Percentiles rank a stretch among this genome's conserved stretches.
Conservation (phyloP, 1,139 yeast species). For the Lodderomyces elongisporus region DNA sequence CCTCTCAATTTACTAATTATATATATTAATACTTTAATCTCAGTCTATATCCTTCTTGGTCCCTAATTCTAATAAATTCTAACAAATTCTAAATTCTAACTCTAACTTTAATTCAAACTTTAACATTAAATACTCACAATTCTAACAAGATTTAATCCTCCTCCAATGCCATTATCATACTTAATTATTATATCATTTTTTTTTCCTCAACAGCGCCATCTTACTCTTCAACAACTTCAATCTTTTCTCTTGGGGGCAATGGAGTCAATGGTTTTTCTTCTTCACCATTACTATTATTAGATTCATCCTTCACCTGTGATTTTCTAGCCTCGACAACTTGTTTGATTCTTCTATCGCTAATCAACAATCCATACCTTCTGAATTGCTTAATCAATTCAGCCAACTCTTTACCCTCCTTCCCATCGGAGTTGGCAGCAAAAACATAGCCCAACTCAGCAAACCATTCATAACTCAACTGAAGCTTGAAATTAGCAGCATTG, state of each 20-base stretch:
- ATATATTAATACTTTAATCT: no score
- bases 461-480: slow-evolving; percentile 49
- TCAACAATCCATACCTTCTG: slow-evolving; percentile 60
- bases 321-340: slow-evolving; percentile 39
- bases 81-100: no score
- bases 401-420: slow-evolving; percentile 28
- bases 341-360: slow-evolving; percentile 39
- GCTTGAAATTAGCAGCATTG: slow-evolving; percentile 25
- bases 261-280: slow-evolving; percentile 1
- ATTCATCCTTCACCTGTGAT: slow-evolving; percentile 11
- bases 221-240: background rate
- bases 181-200: no score
- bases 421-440: slow-evolving; percentile 34
- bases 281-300: background rate
- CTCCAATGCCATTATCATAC: no score
- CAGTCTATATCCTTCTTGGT: no score
- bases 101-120: no score
- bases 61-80: no score
- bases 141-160: no score
- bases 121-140: no score
- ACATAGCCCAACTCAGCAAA: slow-evolving; percentile 46
- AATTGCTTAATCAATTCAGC: slow-evolving; percentile 44
- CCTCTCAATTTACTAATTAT: no score
- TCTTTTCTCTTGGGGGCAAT: background rate
- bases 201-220: slow-evolving; percentile 3